Evolutionary conservation across 345 rosid species (phyloP), one percentile per base, ranked within the genome.

Genomic region (Excoecaria agallocha): DNA sequence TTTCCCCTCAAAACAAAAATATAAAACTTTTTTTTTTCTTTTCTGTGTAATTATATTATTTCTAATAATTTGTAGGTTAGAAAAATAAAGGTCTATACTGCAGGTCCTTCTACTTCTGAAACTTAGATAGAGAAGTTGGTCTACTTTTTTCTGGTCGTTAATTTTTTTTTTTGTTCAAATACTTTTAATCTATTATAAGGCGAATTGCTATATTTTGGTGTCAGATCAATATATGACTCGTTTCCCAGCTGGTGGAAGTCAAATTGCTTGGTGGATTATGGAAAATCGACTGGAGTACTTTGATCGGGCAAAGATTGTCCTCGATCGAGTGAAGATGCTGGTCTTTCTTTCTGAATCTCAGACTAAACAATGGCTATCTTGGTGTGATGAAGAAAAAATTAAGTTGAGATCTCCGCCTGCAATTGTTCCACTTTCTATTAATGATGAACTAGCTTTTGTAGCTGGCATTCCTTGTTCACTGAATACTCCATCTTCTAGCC

Each of bases 261-360:
- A 94, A 84, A 85, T 94, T 66, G 93, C 87, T 73, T 94, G 98
- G 98, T 94, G 98, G 98, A 89, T 94, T 58, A 92, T 94, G 98
- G 98, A 92, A 84, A 94, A 94, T 83, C 85, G 98, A 73, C 78
- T 86, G 70, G 98, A 94, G 80, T 94, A 92, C 82, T 94, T 94
- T 82, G 91, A 92, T 72, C 88, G 98, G 69, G 79, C 97, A 30
- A 92, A 89, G 78, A 82, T 85, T 73, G 90, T 89, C 39, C 90
- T 94, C 74, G 60, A 91, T 79, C 81, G 90, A 72, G 98, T 94
- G 81, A 92, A 92, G 81, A 84, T 89, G 88, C 80, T 94, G 50
- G 81, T 91, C 39, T 94, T 91, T 81, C 84, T 94, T 75, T 89
- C 98, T 58, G 98, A 94, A 82, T 78, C 77, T 13, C 98, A 94